Evolutionary conservation across 768 basidiomycete genomes (phyloP).

Genomic region (Suillus weaverae): DNA sequence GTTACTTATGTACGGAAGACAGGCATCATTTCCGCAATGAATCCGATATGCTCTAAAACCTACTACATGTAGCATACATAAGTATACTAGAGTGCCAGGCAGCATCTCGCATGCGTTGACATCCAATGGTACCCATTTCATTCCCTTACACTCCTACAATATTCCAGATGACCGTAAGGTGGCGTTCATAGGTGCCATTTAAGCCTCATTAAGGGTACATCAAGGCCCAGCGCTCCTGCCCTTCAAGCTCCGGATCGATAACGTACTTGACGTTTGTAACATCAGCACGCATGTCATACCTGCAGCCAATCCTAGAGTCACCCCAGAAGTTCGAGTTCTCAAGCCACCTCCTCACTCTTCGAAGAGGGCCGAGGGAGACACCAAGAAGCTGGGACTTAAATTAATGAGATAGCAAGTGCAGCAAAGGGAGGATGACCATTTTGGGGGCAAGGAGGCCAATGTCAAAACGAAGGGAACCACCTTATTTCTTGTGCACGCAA

Average conservation of each 20-base stretch:
- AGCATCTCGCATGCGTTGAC: not conserved
- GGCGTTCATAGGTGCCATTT: conserved; percentile 19
- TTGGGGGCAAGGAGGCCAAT: not conserved
- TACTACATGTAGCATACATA: not conserved
- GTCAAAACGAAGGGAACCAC: conserved; percentile 53
- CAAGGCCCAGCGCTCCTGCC: conserved; percentile 19
- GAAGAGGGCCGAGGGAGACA: conserved; percentile 1
- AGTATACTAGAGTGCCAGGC: not conserved
- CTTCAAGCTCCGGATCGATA: conserved; percentile 15
- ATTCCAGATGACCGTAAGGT: conserved; percentile 18
- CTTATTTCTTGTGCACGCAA: conserved; percentile 78
- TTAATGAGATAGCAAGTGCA: conserved; percentile 16
- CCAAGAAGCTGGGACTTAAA: conserved; percentile 17
- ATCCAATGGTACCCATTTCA: not conserved
- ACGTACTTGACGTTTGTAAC: conserved; percentile 20
- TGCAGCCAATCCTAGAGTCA: conserved; percentile 24
- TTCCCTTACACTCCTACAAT: conserved; percentile 20
- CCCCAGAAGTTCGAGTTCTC: conserved; percentile 21
- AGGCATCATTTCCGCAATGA: not conserved
- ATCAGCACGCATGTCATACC: conserved; percentile 34
- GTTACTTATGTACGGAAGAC: not conserved
- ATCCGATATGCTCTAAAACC: not conserved
- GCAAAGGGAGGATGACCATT: conserved; percentile 17
- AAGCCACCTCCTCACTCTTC: not conserved
- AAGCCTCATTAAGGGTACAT: conserved; percentile 11